Evolutionary conservation across 1,139 yeast genomes (phyloP), one percentile per base, ranked within the genome.

Genomic region (Komagataea norvegica): DNA sequence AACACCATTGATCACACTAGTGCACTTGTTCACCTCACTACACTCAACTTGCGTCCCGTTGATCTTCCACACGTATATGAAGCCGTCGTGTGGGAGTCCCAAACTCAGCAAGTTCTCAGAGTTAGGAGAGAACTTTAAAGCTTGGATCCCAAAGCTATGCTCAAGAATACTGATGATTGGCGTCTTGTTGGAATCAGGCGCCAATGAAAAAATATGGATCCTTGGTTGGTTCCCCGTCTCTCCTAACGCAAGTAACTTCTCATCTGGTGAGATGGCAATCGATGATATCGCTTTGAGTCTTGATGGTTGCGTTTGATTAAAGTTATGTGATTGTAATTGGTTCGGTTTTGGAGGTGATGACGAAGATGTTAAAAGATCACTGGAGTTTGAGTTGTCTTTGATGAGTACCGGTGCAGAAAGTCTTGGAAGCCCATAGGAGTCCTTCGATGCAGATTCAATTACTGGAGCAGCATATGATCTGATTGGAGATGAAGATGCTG

Each of bases 151-250:
- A 57, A 77, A 81, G 6, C 73, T 64, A 56, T 81, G 89, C 45
- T 79, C 86, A 38, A 66, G 59, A 3, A 79, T 69, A 13, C 69
- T 60, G 7, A 74, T 71, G 9, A 78, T 54, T 0, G 86, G 85
- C 14, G 35, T 45, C 16, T 53, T 48, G n/a, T 60, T 51, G 38
- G 74, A 65, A 38, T 72, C 68, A 0, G 68, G 62, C 0, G 83
- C 81, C 10, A 76, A 58, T 3, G 85, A 77, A 50, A 71, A 81
- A 7, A 81, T 51, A 24, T 79, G 59, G 3, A 81, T 67, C 21
- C 86, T 60, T 1, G 89, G 88, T 44, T 70, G 75, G 46, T 77
- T 77, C 0, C 88, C 88, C 0, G 67, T 58, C 51, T 81, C 88
- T 1, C 88, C 89, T 6, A 78, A 72, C 0, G 86, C 87, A 31